Evolutionary conservation across 2,329 filamentous ascomycete species (phyloP), one percentile per base, ranked within the genome.

Genomic region (Aureobasidium sp.): DNA sequence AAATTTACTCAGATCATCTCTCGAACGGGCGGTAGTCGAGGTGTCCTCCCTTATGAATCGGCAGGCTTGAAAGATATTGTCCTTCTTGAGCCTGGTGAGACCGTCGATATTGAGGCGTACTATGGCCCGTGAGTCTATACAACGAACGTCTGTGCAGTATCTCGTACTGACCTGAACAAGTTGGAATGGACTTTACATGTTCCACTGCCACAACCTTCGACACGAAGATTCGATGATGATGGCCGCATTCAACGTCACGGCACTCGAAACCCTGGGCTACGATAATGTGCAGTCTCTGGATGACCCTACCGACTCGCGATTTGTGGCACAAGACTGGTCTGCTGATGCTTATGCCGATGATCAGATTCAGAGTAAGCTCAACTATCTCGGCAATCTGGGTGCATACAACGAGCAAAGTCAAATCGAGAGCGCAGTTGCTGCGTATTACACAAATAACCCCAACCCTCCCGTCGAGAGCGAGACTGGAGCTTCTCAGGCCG

Each of bases 31-130:
- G 77, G 77, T 15, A 71, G 75, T 29, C 73, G 76, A 3, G 68
- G 67, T 11, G 76, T 84, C 5, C 67, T 76, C 63, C 75, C 79
- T 0, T 85, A 85, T 66, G 83, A 85, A 70, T 72, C 74, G 1
- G 77, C 75, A 0, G 82, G 80, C 0, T 75, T 84, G 24, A 85
- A 85, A 70, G 82, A 85, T 65, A 79, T 84, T 2, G 81, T 84
- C 2, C 81, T 81, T 75, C 74, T 85, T 1, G 79, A 77, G 11
- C 72, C 71, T 1, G 77, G 77, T n/a, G 82, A 85, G 71, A 77
- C 72, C 1, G 78, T 81, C 12, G 73, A 75, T 5, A 79, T 82
- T 0, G 74, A 80, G 47, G 81, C 80, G 1, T 74, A 77, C 65
- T 83, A 79, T 66, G 76, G 77, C 3, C 81, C 81, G 54, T 59